Base-by-base conservation (phyloP, 2,329 filamentous ascomycete genomes). In the Xylaria multiplex region DNA sequence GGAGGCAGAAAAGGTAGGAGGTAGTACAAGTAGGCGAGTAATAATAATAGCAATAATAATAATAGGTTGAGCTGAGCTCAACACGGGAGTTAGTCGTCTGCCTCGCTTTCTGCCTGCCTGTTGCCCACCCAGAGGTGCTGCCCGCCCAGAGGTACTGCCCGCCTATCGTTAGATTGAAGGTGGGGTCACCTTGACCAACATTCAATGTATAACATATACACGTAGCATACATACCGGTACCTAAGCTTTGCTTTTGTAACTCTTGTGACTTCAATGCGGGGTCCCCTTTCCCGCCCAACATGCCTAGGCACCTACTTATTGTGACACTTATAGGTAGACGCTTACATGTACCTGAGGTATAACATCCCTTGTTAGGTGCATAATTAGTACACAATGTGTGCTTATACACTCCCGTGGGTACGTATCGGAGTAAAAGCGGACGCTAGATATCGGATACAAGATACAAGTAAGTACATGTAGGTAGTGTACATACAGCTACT, bases 31-130 rank as follows among this genome's bases (percentile, higher is more conserved):
- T 2, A 56, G 43, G 54, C 2, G 5, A 27, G 27, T 27, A 27
- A 27, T 27, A 27, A 27, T 19, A 19, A 19, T 19, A 19, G 19
- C 19, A 19, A 19, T 19, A 19, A 19, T 19, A 27, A 8, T 43
- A 40, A 43, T 24, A 27, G 27, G 52, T 65, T 9, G 22, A 62
- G 52, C 58, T 65, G 45, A 65, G 50, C 46, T 63, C n/a, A 24
- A 49, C 13, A 8, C 8, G 37, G 37, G 37, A 40, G 37, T 40
- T 32, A 43, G 22, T 50, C 40, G 57, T 46, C 57, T 50, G 46
- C 7, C 8, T 27, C 50, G 42, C 14, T 14, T 6, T 54, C 53
- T 55, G 35, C 37, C 53, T 43, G 35, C 27, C n/a, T 13, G 11
- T 37, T 27, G 27, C 27, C 19, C 19, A 19, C 19, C 19, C 19